Percentiles rank a stretch among this genome's conserved stretches.
Conservation (phyloP, 352 stramenopile genomes). For the Blastocystis sp. region DNA sequence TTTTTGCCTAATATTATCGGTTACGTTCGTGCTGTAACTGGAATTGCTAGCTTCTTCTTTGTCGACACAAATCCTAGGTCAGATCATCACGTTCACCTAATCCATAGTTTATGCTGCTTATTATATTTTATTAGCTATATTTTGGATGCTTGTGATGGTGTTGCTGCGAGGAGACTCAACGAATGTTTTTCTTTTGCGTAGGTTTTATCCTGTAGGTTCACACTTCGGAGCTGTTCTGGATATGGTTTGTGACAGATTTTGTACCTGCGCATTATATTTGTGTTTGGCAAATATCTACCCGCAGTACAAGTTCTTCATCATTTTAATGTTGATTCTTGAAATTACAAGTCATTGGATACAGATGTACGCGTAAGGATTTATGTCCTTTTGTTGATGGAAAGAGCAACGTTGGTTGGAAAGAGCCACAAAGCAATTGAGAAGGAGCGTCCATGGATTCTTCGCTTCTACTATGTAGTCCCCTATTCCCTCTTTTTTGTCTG, state of each 20-base stretch:
- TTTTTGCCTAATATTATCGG: constrained; percentile 59
- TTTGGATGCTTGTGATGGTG: constrained; percentile 46
- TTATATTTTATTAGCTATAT: constrained; percentile 61
- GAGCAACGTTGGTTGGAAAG: constrained; percentile 28
- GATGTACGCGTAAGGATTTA: constrained; percentile 32
- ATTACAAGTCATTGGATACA: constrained; percentile 57
- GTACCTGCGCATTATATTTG: constrained; percentile 31
- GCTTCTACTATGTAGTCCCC: constrained; percentile 53
- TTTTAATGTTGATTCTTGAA: constrained; percentile 39
- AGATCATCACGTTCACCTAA: neutral
- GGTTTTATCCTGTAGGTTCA: constrained; percentile 10
- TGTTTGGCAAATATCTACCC: constrained; percentile 23
- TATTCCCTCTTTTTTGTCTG: constrained; percentile 54
- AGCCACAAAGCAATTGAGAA: constrained; percentile 39
- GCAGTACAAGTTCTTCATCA: constrained; percentile 44
- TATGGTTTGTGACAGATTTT: constrained; percentile 59
- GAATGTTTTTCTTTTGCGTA: neutral
- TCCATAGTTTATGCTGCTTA: constrained; percentile 2
- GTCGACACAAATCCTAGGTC: constrained; percentile 35
- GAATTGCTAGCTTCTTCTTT: constrained; percentile 55
- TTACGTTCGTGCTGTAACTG: constrained; percentile 48
- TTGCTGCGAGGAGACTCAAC: constrained; percentile 15
- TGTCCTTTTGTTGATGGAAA: neutral
- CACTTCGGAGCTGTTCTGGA: constrained; percentile 55
- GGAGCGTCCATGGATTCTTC: constrained; percentile 40